Evolutionary conservation across 2,329 filamentous ascomycete genomes (phyloP), one percentile per base, ranked within the genome.

Genomic region (Pseudocercospora macadamiae): DNA sequence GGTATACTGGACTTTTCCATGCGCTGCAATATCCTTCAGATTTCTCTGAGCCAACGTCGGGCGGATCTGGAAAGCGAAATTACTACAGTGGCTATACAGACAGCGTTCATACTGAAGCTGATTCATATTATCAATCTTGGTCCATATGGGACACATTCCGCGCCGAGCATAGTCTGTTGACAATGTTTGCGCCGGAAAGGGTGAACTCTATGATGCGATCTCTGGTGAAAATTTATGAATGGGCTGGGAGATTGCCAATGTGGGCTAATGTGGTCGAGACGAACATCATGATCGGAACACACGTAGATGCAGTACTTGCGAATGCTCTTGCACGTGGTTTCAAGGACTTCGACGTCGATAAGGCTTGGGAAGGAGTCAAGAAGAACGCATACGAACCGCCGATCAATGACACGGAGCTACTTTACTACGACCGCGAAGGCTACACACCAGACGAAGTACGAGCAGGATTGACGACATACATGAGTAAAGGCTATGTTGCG

Each of bases 51-150:
- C 78, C 78, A 0, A 69, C 71, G 0, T 69, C 67, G 3, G 16
- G 4, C n/a, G 19, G 14, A 7, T 5, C 12, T 6, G 63, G 51
- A 1, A 57, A 66, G 1, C 71, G 75, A 16, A 70, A 66, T 1
- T 80, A 76, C 64, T 81, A 81, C 60, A 78, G 75, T 32, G 79
- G 79, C 12, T 81, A 80, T 53, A 80, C 78, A 0, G 78, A 81
- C 49, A 77, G 71, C 25, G 64, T 79, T 0, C 76, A 80, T 44
- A 67, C 68, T 8, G 69, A 63, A 3, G 71, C 76, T 28, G 78
- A 81, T 44, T 79, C 76, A 0, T 81, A 81, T 63, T 80, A 80
- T 59, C 79, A 81, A 60, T 80, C 77, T 0, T 81, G 79, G 79
- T 80, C 77, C 1, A 80, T 81, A 51, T 81, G 79, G 79, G 79